Conservation (phyloP, 2,329 filamentous ascomycete genomes). For the Cucurbitaria berberidis region DNA sequence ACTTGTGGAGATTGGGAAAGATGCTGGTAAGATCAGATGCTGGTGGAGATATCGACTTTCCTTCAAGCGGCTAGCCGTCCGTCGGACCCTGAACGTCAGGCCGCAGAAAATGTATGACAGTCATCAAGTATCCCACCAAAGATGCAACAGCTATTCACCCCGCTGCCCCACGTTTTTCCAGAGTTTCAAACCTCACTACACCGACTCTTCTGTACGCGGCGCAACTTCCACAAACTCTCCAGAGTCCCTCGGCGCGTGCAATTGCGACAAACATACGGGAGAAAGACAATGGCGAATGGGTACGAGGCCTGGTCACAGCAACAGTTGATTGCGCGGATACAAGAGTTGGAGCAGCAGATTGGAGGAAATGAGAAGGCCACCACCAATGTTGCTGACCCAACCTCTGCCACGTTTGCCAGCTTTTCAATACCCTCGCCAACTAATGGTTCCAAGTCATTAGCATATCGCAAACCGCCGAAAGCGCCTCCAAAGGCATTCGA, state of each 20-base stretch:
- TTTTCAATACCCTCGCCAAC: constrained; percentile 5
- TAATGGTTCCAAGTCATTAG: constrained; percentile 9
- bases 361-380: background rate
- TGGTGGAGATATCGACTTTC: constrained; percentile 4
- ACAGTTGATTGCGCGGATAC: constrained; percentile 43
- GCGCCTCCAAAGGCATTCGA: constrained; percentile 67
- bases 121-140: constrained; percentile 23
- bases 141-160: constrained; percentile 33
- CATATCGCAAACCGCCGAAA: constrained; percentile 38
- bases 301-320: constrained; percentile 44
- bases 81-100: constrained; percentile 34
- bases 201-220: constrained; percentile 35
- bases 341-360: constrained; percentile 38
- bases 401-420: constrained; percentile 5
- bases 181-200: constrained; percentile 35
- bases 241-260: constrained; percentile 34
- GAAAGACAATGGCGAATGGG: constrained; percentile 28
- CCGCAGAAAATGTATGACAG: constrained; percentile 33
- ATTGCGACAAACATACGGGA: constrained; percentile 17
- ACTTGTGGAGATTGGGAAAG: background rate
- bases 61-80: constrained; percentile 16
- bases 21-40: background rate
- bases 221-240: constrained; percentile 44
- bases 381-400: background rate
- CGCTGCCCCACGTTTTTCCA: constrained; percentile 35